Evolutionary conservation across 2,329 filamentous ascomycete genomes (phyloP), one percentile per base, ranked within the genome.

Genomic region (Pleurostoma richardsiae): DNA sequence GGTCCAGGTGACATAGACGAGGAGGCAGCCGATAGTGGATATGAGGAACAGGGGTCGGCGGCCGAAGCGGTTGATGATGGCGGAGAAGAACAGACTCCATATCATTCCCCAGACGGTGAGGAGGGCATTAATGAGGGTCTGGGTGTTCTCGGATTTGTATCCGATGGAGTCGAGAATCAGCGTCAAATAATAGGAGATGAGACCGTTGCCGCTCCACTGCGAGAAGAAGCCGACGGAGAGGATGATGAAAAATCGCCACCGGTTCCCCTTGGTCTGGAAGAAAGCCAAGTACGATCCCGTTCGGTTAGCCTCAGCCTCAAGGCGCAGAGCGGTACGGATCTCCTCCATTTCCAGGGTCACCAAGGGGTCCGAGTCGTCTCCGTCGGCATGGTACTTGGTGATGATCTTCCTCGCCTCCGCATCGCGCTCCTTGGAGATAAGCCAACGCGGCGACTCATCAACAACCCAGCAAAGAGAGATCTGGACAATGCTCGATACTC

Each of bases 181-280:
- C 71, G 70, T 1, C 68, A 73, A 54, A 58, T 84, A 84, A 63
- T 83, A 83, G 48, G 73, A 79, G 54, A 83, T 77, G 2, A 84
- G 65, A 29, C 76, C 80, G 57, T 83, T 84, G 29, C 81, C 80
- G 44, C 73, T 79, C 62, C 80, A 83, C 59, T 84, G 80, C 2
- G 79, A 82, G 57, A 83, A 82, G 50, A 83, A 64, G 56, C 79
- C 80, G n/a, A 84, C 69, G 2, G 77, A 80, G 40, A 81, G 60
- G 39, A 82, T 67, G 44, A 85, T 73, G 40, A 74, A 67, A 30
- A 85, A 65, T 29, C 81, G 70, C 66, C 79, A 79, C 44, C 79
- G 70, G 66, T 85, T 84, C n/a, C 80, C 79, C 56, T 69, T 73
- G 31, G 81, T 83, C 51, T 64, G 67, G 55, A 83, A 52, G 55